Evolutionary conservation across 2,329 filamentous ascomycete genomes (phyloP).

Genomic region (Spiromastix sp.): DNA sequence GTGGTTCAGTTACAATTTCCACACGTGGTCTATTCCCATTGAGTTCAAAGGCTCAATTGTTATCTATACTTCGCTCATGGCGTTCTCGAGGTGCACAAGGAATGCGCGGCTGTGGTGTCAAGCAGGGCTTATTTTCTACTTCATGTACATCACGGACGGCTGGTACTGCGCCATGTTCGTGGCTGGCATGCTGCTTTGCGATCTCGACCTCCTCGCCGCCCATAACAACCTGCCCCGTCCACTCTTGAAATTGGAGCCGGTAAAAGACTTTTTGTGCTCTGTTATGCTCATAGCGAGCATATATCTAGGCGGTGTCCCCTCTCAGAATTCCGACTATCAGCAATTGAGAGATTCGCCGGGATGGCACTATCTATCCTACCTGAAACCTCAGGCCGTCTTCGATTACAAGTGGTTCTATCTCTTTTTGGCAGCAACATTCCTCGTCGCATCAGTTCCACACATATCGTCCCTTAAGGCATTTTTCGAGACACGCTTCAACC

Average conservation of each 20-base stretch:
- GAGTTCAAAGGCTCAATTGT: conserved; percentile 56
- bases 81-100: conserved; percentile 46
- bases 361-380: conserved; percentile 49
- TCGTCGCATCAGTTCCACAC: conserved; percentile 33
- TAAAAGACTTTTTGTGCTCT: conserved; percentile 44
- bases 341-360: conserved; percentile 46
- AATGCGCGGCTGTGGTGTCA: conserved; percentile 47
- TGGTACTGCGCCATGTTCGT: conserved; percentile 52
- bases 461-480: conserved; percentile 30
- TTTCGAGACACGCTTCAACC: conserved; percentile 30
- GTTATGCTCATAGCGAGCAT: conserved; percentile 43
- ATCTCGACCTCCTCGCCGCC: conserved; percentile 47
- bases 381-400: conserved; percentile 56
- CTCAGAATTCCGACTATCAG: conserved; percentile 37
- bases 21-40: conserved; percentile 54
- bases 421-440: conserved; percentile 33
- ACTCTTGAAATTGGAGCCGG: conserved; percentile 36
- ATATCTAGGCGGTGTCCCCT: conserved; percentile 53
- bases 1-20: conserved; percentile 49
- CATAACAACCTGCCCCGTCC: conserved; percentile 42
- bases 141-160: conserved; percentile 57
- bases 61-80: conserved; percentile 47
- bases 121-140: conserved; percentile 49
- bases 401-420: conserved; percentile 34
- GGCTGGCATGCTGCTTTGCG: conserved; percentile 51